These are phyloP conservation scores for Boletus rubroflammeus DNA, from an alignment of 768 basidiomycete species.

Conservation along the genomic window DNA sequence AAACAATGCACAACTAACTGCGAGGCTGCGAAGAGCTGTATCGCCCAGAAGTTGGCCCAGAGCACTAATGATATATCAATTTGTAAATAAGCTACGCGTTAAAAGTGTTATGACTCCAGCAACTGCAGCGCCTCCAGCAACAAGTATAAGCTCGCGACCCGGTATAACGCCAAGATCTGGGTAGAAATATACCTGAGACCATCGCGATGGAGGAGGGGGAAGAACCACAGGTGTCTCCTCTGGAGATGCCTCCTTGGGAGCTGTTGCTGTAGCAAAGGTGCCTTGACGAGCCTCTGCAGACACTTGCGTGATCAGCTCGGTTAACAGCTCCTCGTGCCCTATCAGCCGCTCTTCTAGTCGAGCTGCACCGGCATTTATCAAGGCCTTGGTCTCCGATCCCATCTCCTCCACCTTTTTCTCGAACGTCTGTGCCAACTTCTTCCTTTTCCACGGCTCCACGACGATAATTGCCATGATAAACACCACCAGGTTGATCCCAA, in stretches of 20 bases:
- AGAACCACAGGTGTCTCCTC: not conserved
- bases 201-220: constrained; percentile 1
- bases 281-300: constrained; percentile 15
- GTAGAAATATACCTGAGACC: constrained; percentile 9
- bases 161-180: constrained; percentile 8
- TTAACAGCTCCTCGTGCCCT: constrained; percentile 40
- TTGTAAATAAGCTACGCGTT: constrained; percentile 15
- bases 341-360: constrained; percentile 48
- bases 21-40: not conserved
- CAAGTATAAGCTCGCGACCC: constrained; percentile 26
- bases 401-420: constrained; percentile 76
- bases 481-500: constrained; percentile 85
- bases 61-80: constrained; percentile 11
- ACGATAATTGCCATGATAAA: constrained; percentile 87
- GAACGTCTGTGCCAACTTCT: constrained; percentile 80
- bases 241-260: constrained; percentile 1
- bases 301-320: constrained; percentile 24
- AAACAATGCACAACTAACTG: not conserved
- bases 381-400: constrained; percentile 35
- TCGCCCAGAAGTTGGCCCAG: no score
- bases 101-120: constrained; percentile 28
- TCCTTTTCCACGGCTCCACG: constrained; percentile 96
- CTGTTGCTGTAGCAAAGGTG: not conserved
- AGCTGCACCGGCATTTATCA: constrained; percentile 46
- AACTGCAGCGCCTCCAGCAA: constrained; percentile 27